Base-by-base conservation (phyloP, 148 eudicot species). In the Chenopodium album region DNA sequence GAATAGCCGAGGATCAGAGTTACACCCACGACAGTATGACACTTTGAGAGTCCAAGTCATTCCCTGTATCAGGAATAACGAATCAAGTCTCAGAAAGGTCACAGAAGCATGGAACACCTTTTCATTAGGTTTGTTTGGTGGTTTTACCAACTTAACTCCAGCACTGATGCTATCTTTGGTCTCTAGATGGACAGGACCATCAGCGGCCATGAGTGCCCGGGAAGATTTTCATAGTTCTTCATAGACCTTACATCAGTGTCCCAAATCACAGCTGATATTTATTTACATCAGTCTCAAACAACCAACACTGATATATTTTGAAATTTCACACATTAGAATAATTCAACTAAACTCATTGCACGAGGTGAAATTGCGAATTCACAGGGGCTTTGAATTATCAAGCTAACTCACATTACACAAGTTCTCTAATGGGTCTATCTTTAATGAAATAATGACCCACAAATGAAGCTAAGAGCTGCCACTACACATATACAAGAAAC, bases 401-500 rank as follows among this genome's bases (percentile, higher is more conserved):
- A 52, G 68, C 46, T 68, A 63, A 76, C 78, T 80, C 83, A 76
- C 23, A 48, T 69, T 67, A 79, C 70, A 79, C 64, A 62, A 64
- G 65, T 28, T 63, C 4, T 75, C 17, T 31, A 71, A 23, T 73
- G 20, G 54, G 70, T 63, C 75, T 77, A 76, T 48, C 77, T 70
- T 75, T 68, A n/a, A 77, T 72, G 65, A n/a, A 70, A 84, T 62
- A 22, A 59, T 75, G 63, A 59, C 80, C 76, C 52, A 79, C 34
- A 73, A 70, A 80, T 76, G 71, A 22, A 78, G 50, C 79, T 67
- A 78, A 56, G 63, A 73, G 78, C 84, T 50, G 68, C 80, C 80
- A 47, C 79, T 80, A 84, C 81, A 77, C 72, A 84, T 84, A 78
- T 84, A 84, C 86, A 81, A 46, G 52, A 71, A 46, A 66, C 80